Evolutionary conservation across 352 stramenopile genomes (phyloP).

Genomic region (Globisporangium cystogenes): DNA sequence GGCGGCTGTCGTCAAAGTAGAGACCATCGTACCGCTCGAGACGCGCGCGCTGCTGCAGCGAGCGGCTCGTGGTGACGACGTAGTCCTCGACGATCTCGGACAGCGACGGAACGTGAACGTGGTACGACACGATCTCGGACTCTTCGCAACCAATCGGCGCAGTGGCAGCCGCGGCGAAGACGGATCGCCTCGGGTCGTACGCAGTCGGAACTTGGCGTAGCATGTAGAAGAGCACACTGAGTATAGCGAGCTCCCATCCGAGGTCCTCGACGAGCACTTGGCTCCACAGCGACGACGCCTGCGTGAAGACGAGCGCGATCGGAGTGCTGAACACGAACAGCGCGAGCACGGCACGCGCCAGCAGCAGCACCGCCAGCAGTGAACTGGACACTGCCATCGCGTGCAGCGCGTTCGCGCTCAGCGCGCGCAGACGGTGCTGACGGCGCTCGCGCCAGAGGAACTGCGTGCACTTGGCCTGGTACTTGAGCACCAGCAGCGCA

Average conservation of each 20-base stretch:
- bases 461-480: constrained; percentile 11
- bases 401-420: constrained; percentile 4
- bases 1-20: constrained; percentile 1
- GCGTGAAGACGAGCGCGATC: neutral
- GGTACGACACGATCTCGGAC: neutral
- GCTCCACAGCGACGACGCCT: neutral
- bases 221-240: constrained; percentile 5
- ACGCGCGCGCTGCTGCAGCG: constrained; percentile 6
- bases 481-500: constrained; percentile 13
- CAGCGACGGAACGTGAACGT: constrained; percentile 7
- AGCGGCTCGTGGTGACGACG: constrained; percentile 7
- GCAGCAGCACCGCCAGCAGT: constrained; percentile 2
- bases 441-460: constrained; percentile 11
- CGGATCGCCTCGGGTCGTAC: neutral
- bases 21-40: constrained; percentile 11
- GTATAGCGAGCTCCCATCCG: constrained; percentile 6
- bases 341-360: neutral
- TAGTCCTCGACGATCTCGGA: constrained; percentile 10
- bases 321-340: neutral
- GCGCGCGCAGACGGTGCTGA: constrained; percentile 3
- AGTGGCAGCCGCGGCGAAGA: neutral
- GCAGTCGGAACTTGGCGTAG: constrained; percentile 9
- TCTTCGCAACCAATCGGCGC: neutral
- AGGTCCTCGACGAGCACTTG: constrained; percentile 7
- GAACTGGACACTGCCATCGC: constrained; percentile 8